Evolutionary conservation across 2,329 filamentous ascomycete genomes (phyloP), one percentile per base, ranked within the genome.

Genomic region (Epichloe coenophiala): DNA sequence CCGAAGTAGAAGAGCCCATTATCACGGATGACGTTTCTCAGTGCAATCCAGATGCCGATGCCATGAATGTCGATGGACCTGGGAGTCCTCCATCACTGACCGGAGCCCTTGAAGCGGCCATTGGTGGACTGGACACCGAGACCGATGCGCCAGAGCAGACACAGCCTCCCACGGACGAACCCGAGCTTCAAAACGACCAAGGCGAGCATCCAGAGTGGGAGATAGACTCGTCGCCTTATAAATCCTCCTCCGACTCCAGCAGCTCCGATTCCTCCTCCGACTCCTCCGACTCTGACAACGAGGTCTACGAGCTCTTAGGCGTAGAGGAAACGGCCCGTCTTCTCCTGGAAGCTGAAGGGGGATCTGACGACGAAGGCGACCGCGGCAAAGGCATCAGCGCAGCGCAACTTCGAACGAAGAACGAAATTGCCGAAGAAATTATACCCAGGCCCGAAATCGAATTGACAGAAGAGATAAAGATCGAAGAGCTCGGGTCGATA

Each of bases 301-400:
- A 81, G 53, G 78, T 78, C 33, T 88, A 88, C 59, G 78, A 86
- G 49, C 74, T 90, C 41, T 72, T 96, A 1, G 83, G 83, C 49
- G 79, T 89, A 2, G 88, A 90, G 60, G 89, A 95, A 63, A 84
- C 87, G 51, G 88, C 87, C 1, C 83, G 84, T 36, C 81, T 95
- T 46, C 72, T 97, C 21, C 94, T 97, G 88, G 78, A 84, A 55
- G 85, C 80, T 42, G 89, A 91, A 56, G 82, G 76, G 86, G 86
- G 81, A 2, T 89, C 86, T 1, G 89, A 93, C 50, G 86, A 90
- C 49, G 88, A 89, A 57, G 80, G 77, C 12, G 77, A 79, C 15
- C 70, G 69, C 50, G 63, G 58, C 37, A 67, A 68, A 47, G 63
- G 68, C 8, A 59, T 68, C 37, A 63, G 61, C 36, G 57, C 63